Evolutionary conservation across 2,329 filamentous ascomycete species (phyloP), one percentile per base, ranked within the genome.

Genomic region (Aspergillus candidus): DNA sequence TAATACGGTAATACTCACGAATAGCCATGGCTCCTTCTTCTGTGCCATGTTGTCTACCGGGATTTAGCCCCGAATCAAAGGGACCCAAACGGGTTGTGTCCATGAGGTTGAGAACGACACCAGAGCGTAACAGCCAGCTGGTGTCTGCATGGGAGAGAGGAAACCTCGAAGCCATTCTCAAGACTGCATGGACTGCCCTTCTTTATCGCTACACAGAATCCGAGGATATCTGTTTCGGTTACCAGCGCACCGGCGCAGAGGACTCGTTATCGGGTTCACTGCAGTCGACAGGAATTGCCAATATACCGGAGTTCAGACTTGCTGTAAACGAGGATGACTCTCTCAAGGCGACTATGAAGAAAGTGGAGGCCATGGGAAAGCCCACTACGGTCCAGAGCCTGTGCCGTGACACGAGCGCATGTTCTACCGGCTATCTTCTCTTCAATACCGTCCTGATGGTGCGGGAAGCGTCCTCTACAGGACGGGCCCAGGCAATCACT

Each of bases 191-290:
- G 72, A 71, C 65, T 2, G 47, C 75, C 33, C 58, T 74, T 2
- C 53, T 75, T 6, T 61, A 68, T 32, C 67, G 64, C 36, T 74
- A 74, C 49, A 69, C 71, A n/a, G 67, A 64, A 2, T 67, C 67
- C 12, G 65, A 73, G 38, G 70, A 75, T 50, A 68, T 75, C 6
- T 62, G 70, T 17, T 77, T 75, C 56, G 73, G 71, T 17, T 68
- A 65, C 41, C 59, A 67, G 46, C 54, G 63, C 43, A 50, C 60
- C 37, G 57, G 56, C 18, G 52, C 46, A 39, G 53, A 55, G 38
- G 44, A 43, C 51, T 5, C 45, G 46, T 22, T 44, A 42, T 27
- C n/a, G 15, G 10, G 38, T 17, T 37, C 46, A 29, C 43, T 41
- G 49, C 38, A 46, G 27, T 47, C 44, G 51, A 49, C 50, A 32